Evolutionary conservation across 108 stramenopile species (phyloP), one percentile per base, ranked within the genome.

Genomic region (Cyclotella choctawhatcheeana): DNA sequence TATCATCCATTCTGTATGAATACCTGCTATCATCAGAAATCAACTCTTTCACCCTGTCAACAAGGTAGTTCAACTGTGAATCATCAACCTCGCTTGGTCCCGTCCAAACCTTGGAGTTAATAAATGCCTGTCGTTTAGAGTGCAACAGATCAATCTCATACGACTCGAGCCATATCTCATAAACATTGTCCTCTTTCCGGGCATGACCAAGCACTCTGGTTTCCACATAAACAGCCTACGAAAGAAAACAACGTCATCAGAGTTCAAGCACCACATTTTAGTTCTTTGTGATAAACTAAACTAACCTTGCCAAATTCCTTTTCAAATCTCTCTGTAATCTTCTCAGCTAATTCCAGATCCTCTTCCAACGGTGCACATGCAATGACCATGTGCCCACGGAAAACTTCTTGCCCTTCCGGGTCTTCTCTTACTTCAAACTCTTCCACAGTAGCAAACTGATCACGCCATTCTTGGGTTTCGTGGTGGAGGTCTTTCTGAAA

Each of bases 111-210:
- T 86, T 76, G 54, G 74, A 64, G 35, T 79, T 72, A 44, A 69
- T 67, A 33, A 65, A 73, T 1, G 86, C 87, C 56, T 90, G 73
- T 54, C 85, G 80, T 60, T 85, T 91, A 40, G 88, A 89, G 62
- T 93, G 93, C 24, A 93, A 64, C 29, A 93, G 64, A 74, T 91
- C 90, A 59, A 93, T 86, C 37, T 93, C 90, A 62, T 86, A 94
- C 48, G 87, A 88, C 77, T 94, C 93, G 17, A 94, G 73, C 93
- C 93, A 94, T 31, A 94, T 69, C 53, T 94, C 93, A 60, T 86
- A 94, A 10, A 92, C 86, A 73, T 90, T 86, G 84, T 92, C 93
- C 37, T 89, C 86, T 35, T 64, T 64, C 16, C 81, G 72, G 26
- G 93, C 93, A 47, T 90, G 88, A 3, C 85, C 76, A 35, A 87